These are phyloP conservation scores for Saccharomycopsis hybrid DNA, from an alignment of 1,139 yeast species.

Conservation along the genomic window DNA sequence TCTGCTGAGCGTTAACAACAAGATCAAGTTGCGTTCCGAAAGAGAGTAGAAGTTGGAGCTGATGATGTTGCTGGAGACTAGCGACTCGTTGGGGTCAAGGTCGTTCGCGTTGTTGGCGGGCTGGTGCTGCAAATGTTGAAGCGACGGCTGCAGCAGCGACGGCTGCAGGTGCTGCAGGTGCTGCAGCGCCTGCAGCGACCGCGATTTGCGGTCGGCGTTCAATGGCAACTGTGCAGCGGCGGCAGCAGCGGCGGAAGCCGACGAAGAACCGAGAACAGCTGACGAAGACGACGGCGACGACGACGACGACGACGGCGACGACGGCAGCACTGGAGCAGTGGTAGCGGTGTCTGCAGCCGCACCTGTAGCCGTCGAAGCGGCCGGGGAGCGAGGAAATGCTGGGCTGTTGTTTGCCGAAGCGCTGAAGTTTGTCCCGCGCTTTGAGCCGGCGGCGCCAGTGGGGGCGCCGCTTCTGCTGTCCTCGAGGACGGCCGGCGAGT, in stretches of 20 bases:
- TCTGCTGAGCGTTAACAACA: slow-evolving; percentile 27
- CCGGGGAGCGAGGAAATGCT: background rate
- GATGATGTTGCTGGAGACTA: slow-evolving; percentile 15
- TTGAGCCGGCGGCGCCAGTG: too few species aligned
- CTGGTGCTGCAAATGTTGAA: too few species aligned
- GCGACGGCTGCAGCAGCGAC: too few species aligned
- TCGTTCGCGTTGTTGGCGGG: background rate
- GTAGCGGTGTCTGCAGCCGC: background rate
- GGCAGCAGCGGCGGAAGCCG: background rate
- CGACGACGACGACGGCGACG: background rate
- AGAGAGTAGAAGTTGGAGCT: slow-evolving; percentile 20
- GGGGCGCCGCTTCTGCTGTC: slow-evolving; percentile 6
- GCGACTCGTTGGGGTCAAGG: slow-evolving; percentile 1
- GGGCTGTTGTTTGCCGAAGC: too few species aligned
- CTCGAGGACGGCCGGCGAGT: too few species aligned
- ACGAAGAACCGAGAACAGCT: too few species aligned
- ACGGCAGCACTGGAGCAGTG: background rate
- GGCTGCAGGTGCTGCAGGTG: too few species aligned
- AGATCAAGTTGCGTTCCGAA: slow-evolving; percentile 27
- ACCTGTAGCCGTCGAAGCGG: background rate
- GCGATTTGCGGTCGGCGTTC: too few species aligned
- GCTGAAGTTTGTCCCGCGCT: too few species aligned
- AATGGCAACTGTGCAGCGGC: background rate
- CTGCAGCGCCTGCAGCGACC: too few species aligned
- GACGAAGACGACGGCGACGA: too few species aligned